Conservation (phyloP, 805 yeast species). For the Nakazawaea laoshanensis region DNA sequence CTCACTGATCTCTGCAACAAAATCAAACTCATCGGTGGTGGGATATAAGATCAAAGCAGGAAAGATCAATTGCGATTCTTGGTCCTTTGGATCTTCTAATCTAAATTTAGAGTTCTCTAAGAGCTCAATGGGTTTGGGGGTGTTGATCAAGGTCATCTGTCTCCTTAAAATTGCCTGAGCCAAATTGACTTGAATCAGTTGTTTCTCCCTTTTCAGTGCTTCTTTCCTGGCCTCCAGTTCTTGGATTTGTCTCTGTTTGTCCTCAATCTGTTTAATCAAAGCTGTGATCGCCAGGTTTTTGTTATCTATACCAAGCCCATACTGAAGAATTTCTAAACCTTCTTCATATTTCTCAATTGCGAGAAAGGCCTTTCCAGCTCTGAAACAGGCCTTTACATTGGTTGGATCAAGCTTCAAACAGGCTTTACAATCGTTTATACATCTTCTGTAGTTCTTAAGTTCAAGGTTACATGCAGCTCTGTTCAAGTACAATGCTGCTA, state of each 20-base stretch:
- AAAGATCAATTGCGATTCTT: conserved; percentile 69
- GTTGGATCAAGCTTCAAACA: conserved; percentile 58
- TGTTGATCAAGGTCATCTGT: conserved; percentile 39
- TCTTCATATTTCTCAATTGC: conserved; percentile 64
- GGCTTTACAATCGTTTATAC: conserved; percentile 77
- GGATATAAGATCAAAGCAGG: conserved; percentile 83
- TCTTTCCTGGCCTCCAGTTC: conserved; percentile 21
- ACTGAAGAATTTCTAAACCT: conserved; percentile 54
- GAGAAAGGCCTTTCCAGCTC: conserved; percentile 77
- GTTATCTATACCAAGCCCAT: conserved; percentile 56
- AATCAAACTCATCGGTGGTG: conserved; percentile 75
- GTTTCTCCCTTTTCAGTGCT: conserved; percentile 30
- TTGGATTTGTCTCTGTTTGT: conserved; percentile 16
- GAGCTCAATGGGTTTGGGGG: conserved; percentile 47
- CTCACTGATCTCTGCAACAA: conserved; percentile 69
- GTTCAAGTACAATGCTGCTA: conserved; percentile 62
- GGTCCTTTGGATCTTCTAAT: conserved; percentile 58
- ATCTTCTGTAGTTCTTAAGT: conserved; percentile 72
- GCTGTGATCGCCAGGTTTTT: conserved; percentile 47
- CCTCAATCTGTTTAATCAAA: conserved; percentile 31
- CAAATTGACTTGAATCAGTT: conserved; percentile 33
- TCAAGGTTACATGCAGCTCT: conserved; percentile 91
- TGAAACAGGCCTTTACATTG: conserved; percentile 75
- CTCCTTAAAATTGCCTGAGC: conserved; percentile 56
- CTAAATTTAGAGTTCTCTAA: conserved; percentile 43